A percentile compares a stretch with the other conserved stretches of the same genome.
Evolutionary conservation across 192 early-diverging fungal species (phyloP).

Genomic region (Allomyces macrogynus): DNA sequence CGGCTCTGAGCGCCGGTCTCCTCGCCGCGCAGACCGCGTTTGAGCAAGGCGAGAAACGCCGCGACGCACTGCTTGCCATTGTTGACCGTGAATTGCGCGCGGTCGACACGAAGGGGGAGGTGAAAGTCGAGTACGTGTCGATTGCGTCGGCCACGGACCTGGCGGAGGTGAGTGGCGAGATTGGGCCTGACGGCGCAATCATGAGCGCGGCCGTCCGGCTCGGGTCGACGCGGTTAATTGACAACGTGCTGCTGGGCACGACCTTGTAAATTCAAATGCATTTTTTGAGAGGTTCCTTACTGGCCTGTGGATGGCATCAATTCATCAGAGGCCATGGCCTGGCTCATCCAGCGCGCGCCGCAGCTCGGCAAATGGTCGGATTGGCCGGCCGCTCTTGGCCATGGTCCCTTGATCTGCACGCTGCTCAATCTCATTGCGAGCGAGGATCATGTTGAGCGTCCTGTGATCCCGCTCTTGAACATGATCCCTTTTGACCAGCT

Average conservation of each 20-base stretch:
- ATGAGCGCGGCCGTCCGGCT: constrained; percentile 66
- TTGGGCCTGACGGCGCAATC: constrained; percentile 43
- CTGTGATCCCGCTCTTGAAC: no score
- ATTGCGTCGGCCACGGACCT: constrained; percentile 49
- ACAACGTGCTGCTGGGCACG: constrained; percentile 62
- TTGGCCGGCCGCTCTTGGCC: no score
- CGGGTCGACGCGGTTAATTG: constrained; percentile 77
- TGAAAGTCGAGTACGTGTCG: constrained; percentile 72
- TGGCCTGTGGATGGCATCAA: no score
- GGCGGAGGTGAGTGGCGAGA: constrained; percentile 27
- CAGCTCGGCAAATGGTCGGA: no score
- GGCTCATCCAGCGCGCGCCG: no score
- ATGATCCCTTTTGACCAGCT: no score
- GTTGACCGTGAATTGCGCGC: constrained; percentile 30
- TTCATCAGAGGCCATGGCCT: no score
- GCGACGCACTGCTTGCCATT: constrained; percentile 19
- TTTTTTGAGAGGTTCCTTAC: no score
- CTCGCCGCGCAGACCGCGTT: constrained; percentile 26
- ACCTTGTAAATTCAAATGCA: no score
- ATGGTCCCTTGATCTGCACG: no score
- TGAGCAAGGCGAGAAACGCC: constrained; percentile 10
- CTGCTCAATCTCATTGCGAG: no score
- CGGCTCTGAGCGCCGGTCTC: constrained; percentile 54
- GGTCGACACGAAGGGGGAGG: constrained; percentile 16
- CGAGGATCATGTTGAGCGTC: no score